Evolutionary conservation across 768 basidiomycete species (phyloP), one percentile per base, ranked within the genome.

Genomic region (Boletus tylopilopsis): DNA sequence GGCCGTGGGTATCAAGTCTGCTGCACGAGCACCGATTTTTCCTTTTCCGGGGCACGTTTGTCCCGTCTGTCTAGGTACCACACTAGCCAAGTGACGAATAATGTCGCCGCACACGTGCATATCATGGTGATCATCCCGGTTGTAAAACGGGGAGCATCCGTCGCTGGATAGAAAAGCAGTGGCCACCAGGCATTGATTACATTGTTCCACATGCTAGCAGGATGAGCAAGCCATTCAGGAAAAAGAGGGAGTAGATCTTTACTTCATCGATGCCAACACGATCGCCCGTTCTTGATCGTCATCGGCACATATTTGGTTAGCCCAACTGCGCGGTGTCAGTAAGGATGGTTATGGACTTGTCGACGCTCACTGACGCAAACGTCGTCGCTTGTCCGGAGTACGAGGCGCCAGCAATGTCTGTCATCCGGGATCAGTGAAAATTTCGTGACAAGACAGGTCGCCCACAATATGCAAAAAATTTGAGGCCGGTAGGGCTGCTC

Each of bases 181-280:
- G 82, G 76, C 82, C 82, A 85, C 82, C 81, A 84, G 1, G 82
- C 81, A 58, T 84, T 84, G 38, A 85, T 64, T 29, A 73, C 79
- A 59, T 84, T 85, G 67, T 79, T 83, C 76, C 82, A 84, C 79
- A 84, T 81, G 64, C 82, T 82, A 42, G 10, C 8, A 30, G 6
- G 22, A 13, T 55, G 22, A 51, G 40, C 38, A 34, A 48, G 21
- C 18, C 23, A 36, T 25, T 18, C n/a, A n/a, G 18, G 4, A 6
- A 16, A 27, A 25, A 12, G 29, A 10, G 12, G 12, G 10, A 13
- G 21, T 12, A n/a, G 7, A 45, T 15, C 54, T 71, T 27, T 56
- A 82, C 81, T 89, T 89, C 87, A 90, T 89, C 6, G 80, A 82
- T 22, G 82, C 85, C 15, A 90, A 73, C 4, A 88, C 84, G 34